phyloP scores from a whole-genome alignment of 2,329 filamentous ascomycete genomes.

The Botrytis medusae region DNA sequence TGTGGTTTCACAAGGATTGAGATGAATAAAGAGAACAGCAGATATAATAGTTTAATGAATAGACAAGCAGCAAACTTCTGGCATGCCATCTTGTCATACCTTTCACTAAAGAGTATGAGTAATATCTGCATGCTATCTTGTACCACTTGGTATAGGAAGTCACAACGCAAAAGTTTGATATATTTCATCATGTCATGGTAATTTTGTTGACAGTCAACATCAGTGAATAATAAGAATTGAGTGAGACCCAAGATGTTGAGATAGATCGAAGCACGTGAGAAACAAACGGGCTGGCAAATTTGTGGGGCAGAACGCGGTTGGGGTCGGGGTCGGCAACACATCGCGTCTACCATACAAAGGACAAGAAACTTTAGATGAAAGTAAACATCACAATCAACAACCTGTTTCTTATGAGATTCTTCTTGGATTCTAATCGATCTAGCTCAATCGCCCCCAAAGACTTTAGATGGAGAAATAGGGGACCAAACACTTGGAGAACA shows the following conservation, averaged over 20 bases:
- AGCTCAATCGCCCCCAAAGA: neutral
- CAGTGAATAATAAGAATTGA: neutral
- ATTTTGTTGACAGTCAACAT: too few relatives aligned
- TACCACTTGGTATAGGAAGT: neutral
- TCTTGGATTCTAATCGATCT: neutral
- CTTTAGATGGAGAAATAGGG: neutral
- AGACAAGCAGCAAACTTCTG: conserved; percentile 14
- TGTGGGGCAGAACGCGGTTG: conserved; percentile 12
- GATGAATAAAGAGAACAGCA: neutral
- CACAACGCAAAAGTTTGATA: neutral
- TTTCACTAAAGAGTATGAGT: neutral
- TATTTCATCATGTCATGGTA: neutral
- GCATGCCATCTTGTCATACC: neutral
- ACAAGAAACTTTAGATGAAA: conserved; percentile 6
- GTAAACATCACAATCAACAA: conserved; percentile 8
- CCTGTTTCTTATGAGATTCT: neutral
- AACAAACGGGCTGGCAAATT: neutral
- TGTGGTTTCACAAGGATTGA: neutral
- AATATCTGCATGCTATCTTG: neutral
- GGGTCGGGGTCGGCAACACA: conserved; percentile 3
- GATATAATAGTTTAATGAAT: neutral
- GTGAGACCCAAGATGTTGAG: neutral
- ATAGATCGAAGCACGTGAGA: neutral
- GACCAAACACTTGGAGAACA: neutral
- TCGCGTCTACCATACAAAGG: conserved; percentile 14